Percentiles rank a stretch among this genome's conserved stretches.
phyloP scores from a whole-genome alignment of 352 stramenopile genomes.

The Globisporangium perplexum region DNA sequence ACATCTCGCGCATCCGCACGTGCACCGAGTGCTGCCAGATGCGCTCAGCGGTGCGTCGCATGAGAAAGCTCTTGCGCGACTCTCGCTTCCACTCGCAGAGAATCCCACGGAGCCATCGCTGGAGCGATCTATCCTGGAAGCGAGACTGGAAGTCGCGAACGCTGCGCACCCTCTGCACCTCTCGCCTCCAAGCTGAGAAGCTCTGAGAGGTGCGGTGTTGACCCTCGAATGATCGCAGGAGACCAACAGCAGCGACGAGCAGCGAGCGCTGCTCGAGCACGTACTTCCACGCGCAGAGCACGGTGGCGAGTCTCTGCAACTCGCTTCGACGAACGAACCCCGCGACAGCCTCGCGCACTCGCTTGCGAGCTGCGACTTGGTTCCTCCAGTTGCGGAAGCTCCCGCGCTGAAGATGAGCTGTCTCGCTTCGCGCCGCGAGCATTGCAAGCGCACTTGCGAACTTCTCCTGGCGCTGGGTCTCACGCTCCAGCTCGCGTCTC shows the following conservation, averaged over 20 bases:
- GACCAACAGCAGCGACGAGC: background rate
- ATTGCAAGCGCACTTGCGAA: background rate
- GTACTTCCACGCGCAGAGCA: slow-evolving; percentile 1
- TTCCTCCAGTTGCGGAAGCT: slow-evolving; percentile 2
- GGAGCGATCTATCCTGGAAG: background rate
- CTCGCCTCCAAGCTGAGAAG: slow-evolving; percentile 18
- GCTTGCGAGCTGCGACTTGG: background rate
- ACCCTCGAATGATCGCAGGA: background rate
- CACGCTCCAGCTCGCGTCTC: background rate
- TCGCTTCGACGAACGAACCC: background rate
- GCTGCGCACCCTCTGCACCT: slow-evolving; percentile 8
- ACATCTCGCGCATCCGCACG: slow-evolving; percentile 23
- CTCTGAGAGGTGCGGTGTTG: slow-evolving; percentile 11
- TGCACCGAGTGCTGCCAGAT: slow-evolving; percentile 39
- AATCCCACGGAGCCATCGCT: slow-evolving; percentile 4
- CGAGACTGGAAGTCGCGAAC: slow-evolving; percentile 18
- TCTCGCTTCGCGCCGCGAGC: background rate
- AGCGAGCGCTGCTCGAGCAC: background rate
- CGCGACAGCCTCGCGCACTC: background rate
- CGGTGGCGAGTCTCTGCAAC: background rate
- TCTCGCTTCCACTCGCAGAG: slow-evolving; percentile 21
- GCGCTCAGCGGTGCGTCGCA: slow-evolving; percentile 25
- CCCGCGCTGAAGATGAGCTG: background rate
- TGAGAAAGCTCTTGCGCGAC: slow-evolving; percentile 16
- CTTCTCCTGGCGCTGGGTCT: background rate